Conservation (phyloP, 257 asterid genomes). For the Scutellaria baicalensis region DNA sequence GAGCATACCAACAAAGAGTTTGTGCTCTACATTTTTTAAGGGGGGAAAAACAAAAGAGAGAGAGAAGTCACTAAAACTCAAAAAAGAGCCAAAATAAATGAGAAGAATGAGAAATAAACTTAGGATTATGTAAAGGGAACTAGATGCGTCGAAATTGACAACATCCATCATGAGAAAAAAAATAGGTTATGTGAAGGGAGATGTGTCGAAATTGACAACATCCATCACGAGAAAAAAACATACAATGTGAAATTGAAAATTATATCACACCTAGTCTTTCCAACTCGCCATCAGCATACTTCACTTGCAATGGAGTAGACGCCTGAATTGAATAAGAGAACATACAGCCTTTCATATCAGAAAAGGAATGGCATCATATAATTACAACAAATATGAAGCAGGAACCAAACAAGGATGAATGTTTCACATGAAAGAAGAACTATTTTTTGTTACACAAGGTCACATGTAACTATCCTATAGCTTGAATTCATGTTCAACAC, state of each 20-base stretch:
- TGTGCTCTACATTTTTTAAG: constrained; percentile 62
- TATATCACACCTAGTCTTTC: constrained; percentile 70
- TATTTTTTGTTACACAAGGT: not conserved
- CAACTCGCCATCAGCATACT: constrained; percentile 97
- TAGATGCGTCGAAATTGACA: constrained; percentile 2
- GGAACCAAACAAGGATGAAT: not conserved
- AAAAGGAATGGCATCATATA: constrained; percentile 16
- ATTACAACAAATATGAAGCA: constrained; percentile 4
- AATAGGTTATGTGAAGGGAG: not conserved
- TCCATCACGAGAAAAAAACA: constrained; percentile 8
- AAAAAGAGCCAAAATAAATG: not conserved
- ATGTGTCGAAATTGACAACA: constrained; percentile 2
- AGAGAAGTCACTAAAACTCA: not conserved
- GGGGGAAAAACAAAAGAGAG: constrained; percentile 1
- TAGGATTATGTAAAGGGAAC: not conserved
- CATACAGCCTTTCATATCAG: constrained; percentile 24
- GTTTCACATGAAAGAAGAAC: not conserved
- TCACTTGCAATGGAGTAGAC: constrained; percentile 95
- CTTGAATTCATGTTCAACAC: not conserved
- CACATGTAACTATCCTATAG: not conserved
- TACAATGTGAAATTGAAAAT: constrained; percentile 7
- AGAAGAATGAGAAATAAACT: not conserved
- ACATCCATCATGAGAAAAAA: constrained; percentile 1
- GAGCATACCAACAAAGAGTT: constrained; percentile 96
- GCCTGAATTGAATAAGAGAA: constrained; percentile 62